These are phyloP conservation scores for Rubia tinctorum DNA, from an alignment of 305 asterid species.

Conservation along the genomic window DNA sequence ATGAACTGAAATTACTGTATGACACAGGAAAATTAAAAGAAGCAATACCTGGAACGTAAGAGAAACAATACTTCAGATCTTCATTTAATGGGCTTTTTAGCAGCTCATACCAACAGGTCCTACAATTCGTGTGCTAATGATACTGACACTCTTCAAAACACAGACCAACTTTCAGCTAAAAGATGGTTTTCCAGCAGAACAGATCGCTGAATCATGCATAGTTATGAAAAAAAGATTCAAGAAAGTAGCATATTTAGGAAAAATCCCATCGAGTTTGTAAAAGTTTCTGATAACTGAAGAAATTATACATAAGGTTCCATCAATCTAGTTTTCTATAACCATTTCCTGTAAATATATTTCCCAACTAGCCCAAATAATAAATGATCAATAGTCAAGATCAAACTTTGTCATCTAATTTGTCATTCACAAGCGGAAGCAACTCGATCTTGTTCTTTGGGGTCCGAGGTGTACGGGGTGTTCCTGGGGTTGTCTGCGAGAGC, in stretches of 20 bases:
- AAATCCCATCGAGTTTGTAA: not conserved
- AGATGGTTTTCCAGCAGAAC: not conserved
- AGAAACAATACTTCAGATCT: no score
- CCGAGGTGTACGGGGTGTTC: conserved; percentile 65
- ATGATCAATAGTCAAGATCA: conserved; percentile 12
- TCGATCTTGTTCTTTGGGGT: conserved; percentile 57
- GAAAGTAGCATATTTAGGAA: not conserved
- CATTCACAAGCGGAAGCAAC: conserved; percentile 60
- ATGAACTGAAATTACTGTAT: no score
- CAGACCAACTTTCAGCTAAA: not conserved
- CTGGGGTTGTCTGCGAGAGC: conserved; percentile 58
- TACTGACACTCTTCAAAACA: not conserved
- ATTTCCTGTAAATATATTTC: conserved; percentile 14
- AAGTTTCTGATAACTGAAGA: not conserved
- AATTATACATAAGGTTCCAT: not conserved
- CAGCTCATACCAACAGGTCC: no score
- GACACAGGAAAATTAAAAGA: no score
- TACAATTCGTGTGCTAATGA: not conserved
- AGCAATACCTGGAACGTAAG: no score
- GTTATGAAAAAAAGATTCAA: not conserved
- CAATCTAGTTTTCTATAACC: not conserved
- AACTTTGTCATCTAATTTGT: conserved; percentile 70
- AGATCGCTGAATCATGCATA: not conserved
- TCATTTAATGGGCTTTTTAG: no score
- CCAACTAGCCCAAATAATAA: conserved; percentile 9